A percentile compares a stretch with the other conserved stretches of the same genome.
Conservation (phyloP, 495 filamentous ascomycete genomes). For the Cairneyella variabilis region DNA sequence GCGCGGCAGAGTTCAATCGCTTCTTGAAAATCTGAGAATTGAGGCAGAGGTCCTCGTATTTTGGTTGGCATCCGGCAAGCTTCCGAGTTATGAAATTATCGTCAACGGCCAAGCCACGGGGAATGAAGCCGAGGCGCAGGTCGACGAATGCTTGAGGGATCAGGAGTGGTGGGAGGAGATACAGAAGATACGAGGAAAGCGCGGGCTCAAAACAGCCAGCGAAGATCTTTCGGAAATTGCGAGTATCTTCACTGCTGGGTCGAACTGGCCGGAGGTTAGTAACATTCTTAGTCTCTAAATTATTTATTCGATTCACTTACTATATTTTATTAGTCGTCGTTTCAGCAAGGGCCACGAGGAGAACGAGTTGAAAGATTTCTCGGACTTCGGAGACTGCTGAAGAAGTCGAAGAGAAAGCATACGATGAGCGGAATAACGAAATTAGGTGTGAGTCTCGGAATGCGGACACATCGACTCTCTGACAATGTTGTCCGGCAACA, state of each 20-base stretch:
- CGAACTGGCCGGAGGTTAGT: conserved; percentile 51
- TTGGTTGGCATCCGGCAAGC: conserved; percentile 71
- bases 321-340: too few species aligned
- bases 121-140: conserved; percentile 42
- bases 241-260: conserved; percentile 26
- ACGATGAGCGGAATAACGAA: conserved; percentile 59
- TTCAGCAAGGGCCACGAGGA: conserved; percentile 40
- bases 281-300: too few species aligned
- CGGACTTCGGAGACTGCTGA: conserved; percentile 47
- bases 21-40: conserved; percentile 78
- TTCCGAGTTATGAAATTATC: conserved; percentile 73
- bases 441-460: conserved; percentile 64
- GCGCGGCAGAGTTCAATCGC: conserved; percentile 62
- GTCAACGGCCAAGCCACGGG: conserved; percentile 57
- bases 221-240: conserved; percentile 33
- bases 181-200: conserved; percentile 49
- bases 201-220: conserved; percentile 22
- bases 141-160: conserved; percentile 57
- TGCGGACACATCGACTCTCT: conserved; percentile 70
- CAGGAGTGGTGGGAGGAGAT: conserved; percentile 85
- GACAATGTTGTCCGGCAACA: conserved; percentile 55
- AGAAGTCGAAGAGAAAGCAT: conserved; percentile 48
- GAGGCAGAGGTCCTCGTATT: conserved; percentile 76
- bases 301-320: too few species aligned
- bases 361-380: conserved; percentile 37